Percentiles rank a stretch among this genome's conserved stretches.
Conservation (phyloP, 108 stramenopile genomes). For the Skeletonema tropicum region DNA sequence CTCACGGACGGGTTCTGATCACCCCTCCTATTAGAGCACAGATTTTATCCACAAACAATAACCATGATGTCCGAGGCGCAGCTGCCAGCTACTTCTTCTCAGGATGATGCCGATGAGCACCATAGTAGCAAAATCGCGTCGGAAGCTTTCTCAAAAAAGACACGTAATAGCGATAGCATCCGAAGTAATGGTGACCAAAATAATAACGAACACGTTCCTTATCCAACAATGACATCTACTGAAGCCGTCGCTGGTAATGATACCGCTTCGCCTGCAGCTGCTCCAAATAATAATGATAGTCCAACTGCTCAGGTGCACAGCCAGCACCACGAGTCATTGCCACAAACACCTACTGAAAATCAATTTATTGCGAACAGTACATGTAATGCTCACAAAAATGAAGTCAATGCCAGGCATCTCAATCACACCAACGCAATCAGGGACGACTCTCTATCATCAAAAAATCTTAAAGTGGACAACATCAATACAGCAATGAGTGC, state of each 20-base stretch:
- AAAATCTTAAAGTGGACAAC: neutral
- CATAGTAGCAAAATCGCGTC: neutral
- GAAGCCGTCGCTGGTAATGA: neutral
- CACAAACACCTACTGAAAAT: neutral
- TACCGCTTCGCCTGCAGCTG: neutral
- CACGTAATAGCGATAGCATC: neutral
- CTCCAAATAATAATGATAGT: neutral
- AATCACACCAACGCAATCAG: neutral
- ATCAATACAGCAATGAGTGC: neutral
- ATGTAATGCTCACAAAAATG: neutral
- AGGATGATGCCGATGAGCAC: neutral
- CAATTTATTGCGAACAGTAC: neutral
- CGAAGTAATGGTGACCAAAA: neutral
- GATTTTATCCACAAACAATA: neutral
- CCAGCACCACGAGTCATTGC: too few species aligned
- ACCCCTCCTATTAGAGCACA: too few species aligned
- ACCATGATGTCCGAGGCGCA: slow-evolving; percentile 1
- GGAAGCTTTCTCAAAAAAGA: neutral
- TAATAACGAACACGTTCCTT: neutral
- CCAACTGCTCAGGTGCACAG: too few species aligned
- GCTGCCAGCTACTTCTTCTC: neutral
- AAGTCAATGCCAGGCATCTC: neutral
- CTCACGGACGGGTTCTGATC: too few species aligned
- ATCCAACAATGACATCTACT: neutral
- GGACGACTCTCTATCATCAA: neutral